Evolutionary conservation across 495 filamentous ascomycete genomes (phyloP), one percentile per base, ranked within the genome.

Genomic region (Wilcoxina mikolae): DNA sequence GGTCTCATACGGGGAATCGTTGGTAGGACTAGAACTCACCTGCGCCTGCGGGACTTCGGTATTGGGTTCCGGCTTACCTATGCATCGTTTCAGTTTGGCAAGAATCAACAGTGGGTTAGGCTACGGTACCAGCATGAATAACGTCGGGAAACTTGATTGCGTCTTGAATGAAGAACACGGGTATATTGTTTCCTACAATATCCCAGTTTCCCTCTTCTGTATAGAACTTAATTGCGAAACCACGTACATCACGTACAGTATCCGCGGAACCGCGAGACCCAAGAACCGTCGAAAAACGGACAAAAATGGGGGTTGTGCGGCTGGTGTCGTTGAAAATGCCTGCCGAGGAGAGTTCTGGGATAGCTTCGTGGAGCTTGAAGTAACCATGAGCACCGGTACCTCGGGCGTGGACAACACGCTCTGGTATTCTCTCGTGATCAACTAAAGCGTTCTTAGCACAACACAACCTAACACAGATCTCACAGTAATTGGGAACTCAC

Each of bases 391-490:
- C 87, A 33, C 80, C 88, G 12, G 77, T 71, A 20, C 87, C 88
- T 28, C 87, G 83, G 25, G 88, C 88, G 64, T 95, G 88, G 3
- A 95, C 86, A 12, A 93, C 87, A 49, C 88, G 75, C 68, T 93
- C 87, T 2, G 87, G 87, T 50, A 91, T 90, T 50, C 87, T 77
- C 67, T 94, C 86, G 58, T 91, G 85, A 61, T 91, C 85, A 63
- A 94, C 90, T 54, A 33, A 17, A 42, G 43, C 12, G 38, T 31
- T 25, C 60, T 27, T 60, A 43, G 28, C 31, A 22, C 23, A 18
- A 38, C 15, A 10, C 25, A 11, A 4, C 23, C 10, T 49, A 15
- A 49, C 10, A 22, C 7, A 3, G 9, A 25, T 3, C 7, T 27
- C 27, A 46, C 11, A n/a, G n/a, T n/a, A n/a, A n/a, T n/a, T n/a